Percentiles rank a stretch among this genome's conserved stretches.
These are phyloP conservation scores for Hypoxylon rubiginosum DNA, from an alignment of 2,329 filamentous ascomycete species.

Conservation along the genomic window DNA sequence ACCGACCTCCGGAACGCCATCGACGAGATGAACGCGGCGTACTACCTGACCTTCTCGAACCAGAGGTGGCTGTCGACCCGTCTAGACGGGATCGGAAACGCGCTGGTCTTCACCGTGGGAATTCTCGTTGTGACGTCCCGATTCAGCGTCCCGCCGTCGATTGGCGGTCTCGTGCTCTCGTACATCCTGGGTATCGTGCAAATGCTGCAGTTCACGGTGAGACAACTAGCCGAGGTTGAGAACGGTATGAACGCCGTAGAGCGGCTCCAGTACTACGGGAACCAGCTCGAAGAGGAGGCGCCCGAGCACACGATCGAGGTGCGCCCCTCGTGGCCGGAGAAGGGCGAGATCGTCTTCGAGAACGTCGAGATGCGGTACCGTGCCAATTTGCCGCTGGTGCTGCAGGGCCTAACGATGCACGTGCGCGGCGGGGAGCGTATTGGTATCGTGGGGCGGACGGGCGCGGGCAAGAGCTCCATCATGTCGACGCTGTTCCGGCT, in stretches of 20 bases:
- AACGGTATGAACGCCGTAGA: slow-evolving; percentile 99
- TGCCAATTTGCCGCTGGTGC: slow-evolving; percentile 77
- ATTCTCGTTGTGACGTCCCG: slow-evolving; percentile 93
- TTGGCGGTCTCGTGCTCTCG: slow-evolving; percentile 87
- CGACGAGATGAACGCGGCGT: slow-evolving; percentile 93
- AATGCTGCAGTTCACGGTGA: slow-evolving; percentile 95
- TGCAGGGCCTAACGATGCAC: slow-evolving; percentile 78
- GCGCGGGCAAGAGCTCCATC: slow-evolving; percentile 86
- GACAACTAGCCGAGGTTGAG: slow-evolving; percentile 94
- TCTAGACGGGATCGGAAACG: slow-evolving; percentile 85
- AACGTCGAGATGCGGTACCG: slow-evolving; percentile 86
- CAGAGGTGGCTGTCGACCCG: slow-evolving; percentile 92
- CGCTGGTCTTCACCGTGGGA: slow-evolving; percentile 87
- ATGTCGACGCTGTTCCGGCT: slow-evolving; percentile 87
- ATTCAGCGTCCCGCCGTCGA: slow-evolving; percentile 86
- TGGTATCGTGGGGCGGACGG: slow-evolving; percentile 84
- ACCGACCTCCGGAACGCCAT: slow-evolving; percentile 77
- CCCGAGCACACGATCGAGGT: slow-evolving; percentile 83
- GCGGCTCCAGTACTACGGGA: slow-evolving; percentile 90
- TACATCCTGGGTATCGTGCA: slow-evolving; percentile 95
- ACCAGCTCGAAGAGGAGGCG: slow-evolving; percentile 87
- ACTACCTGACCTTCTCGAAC: slow-evolving; percentile 95
- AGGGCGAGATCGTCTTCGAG: slow-evolving; percentile 83
- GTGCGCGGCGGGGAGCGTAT: slow-evolving; percentile 82
- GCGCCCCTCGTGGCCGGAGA: slow-evolving; percentile 83